Evolutionary conservation across 176 grass and related monocot genomes (phyloP).

Genomic region (Aegilops bicornis): DNA sequence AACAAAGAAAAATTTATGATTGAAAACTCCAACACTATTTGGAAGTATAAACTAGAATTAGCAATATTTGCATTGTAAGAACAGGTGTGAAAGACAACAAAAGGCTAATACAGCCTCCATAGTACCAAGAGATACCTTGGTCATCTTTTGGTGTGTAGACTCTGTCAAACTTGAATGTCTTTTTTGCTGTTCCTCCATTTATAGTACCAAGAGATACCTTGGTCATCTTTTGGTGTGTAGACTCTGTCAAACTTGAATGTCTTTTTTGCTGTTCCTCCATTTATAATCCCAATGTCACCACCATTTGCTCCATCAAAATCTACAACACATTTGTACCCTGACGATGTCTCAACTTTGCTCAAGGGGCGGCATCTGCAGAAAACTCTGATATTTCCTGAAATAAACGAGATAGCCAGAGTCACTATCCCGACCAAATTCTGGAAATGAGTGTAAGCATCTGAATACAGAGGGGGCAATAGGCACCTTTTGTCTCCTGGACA

Average conservation of each 20-base stretch:
- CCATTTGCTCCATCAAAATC: constrained; percentile 84
- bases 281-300: constrained; percentile 77
- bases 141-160: constrained; percentile 78
- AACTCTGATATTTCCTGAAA: constrained; percentile 94
- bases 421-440: background rate
- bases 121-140: constrained; percentile 58
- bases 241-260: constrained; percentile 85
- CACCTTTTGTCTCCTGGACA: constrained; percentile 91
- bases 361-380: constrained; percentile 89
- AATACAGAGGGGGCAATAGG: constrained; percentile 11
- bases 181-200: constrained; percentile 57
- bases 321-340: constrained; percentile 55
- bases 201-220: constrained; percentile 50
- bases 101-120: background rate
- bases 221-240: constrained; percentile 78
- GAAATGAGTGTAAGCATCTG: background rate
- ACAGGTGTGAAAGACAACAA: background rate
- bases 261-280: constrained; percentile 63
- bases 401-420: constrained; percentile 7
- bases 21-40: background rate
- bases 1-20: background rate
- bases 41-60: background rate
- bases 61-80: background rate
- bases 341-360: constrained; percentile 71
- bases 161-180: constrained; percentile 83